Base-by-base conservation (phyloP, 805 yeast genomes). In the Wickerhamomyces rabaulensis region DNA sequence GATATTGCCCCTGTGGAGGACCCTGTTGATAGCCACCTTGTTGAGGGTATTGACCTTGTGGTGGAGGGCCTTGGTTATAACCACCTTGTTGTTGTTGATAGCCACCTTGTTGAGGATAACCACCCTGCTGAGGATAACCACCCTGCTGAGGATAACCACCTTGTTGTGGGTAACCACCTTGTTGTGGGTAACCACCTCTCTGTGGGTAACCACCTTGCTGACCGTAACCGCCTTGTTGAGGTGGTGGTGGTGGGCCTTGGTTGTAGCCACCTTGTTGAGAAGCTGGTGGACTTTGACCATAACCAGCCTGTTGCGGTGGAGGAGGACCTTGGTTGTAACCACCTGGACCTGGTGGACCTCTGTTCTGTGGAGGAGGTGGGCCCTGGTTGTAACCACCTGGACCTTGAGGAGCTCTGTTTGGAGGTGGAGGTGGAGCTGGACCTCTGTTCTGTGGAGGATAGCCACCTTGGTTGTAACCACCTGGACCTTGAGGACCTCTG, bases 171-270 rank as follows among this genome's bases (percentile, higher is more conserved):
- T 22, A 27, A 3, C 15, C 31, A 12, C 31, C 31, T 27, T 7
- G 3, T 7, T 27, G 31, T 13, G 31, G 31, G 7, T 3, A 27
- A 3, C 15, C 31, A 12, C 31, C 31, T 27, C n/a, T 12, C n/a
- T 27, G 31, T 13, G 31, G 31, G 7, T 3, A 27, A 13, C 13
- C n/a, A 27, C n/a, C 15, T 27, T 8, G 13, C 9, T 25, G 27
- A 25, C 13, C 27, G 13, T 25, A 25, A 25, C 27, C 27, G 27
- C 27, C 22, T 19, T 31, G 39, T 12, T 43, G 41, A 9, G 22
- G 46, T 8, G 46, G 43, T 9, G 40, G 41, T 17, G 41, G 27
- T 17, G 37, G 31, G 12, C 42, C 40, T 20, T 36, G 21, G 26
- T 15, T 22, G 45, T 25, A n/a, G 43, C 21, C 39, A 15, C 33